phyloP scores from a whole-genome alignment of 2,329 filamentous ascomycete genomes.

The Talaromyces verruculosus region DNA sequence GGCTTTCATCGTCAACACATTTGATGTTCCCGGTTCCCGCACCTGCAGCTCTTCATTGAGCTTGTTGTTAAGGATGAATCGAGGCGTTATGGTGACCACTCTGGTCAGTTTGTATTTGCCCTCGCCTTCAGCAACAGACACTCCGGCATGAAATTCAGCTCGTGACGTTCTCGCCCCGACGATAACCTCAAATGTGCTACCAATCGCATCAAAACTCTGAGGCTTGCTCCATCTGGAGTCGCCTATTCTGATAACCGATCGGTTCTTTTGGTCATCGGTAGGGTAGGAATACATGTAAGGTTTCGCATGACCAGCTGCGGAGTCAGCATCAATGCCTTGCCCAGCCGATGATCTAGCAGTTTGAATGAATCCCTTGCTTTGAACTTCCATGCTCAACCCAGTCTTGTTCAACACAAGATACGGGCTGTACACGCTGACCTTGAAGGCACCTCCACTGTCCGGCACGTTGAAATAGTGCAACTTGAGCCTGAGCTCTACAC shows the following conservation, averaged over 20 bases:
- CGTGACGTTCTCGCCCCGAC: slow-evolving; percentile 69
- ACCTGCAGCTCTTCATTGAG: slow-evolving; percentile 84
- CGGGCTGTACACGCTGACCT: slow-evolving; percentile 89
- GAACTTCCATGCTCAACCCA: slow-evolving; percentile 80
- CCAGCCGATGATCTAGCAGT: slow-evolving; percentile 80
- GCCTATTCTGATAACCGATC: slow-evolving; percentile 80
- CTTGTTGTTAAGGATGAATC: slow-evolving; percentile 93
- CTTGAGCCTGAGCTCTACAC: slow-evolving; percentile 74
- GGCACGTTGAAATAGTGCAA: slow-evolving; percentile 90
- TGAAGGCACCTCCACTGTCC: slow-evolving; percentile 92
- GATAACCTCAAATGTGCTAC: slow-evolving; percentile 84
- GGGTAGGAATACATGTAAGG: slow-evolving; percentile 97
- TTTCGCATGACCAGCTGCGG: slow-evolving; percentile 61
- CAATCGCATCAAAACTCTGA: slow-evolving; percentile 96
- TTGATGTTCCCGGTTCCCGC: slow-evolving; percentile 86
- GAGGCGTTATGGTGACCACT: slow-evolving; percentile 86
- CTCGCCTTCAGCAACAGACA: slow-evolving; percentile 84
- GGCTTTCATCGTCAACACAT: slow-evolving; percentile 72
- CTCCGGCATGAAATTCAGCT: slow-evolving; percentile 85
- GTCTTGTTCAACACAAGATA: slow-evolving; percentile 97
- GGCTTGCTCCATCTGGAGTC: slow-evolving; percentile 96
- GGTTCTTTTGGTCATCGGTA: slow-evolving; percentile 85
- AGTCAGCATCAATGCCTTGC: slow-evolving; percentile 63
- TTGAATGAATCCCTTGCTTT: slow-evolving; percentile 85
- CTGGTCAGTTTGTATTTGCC: slow-evolving; percentile 98